Evolutionary conservation across 768 basidiomycete genomes (phyloP).

Genomic region (Amanita rimosa): DNA sequence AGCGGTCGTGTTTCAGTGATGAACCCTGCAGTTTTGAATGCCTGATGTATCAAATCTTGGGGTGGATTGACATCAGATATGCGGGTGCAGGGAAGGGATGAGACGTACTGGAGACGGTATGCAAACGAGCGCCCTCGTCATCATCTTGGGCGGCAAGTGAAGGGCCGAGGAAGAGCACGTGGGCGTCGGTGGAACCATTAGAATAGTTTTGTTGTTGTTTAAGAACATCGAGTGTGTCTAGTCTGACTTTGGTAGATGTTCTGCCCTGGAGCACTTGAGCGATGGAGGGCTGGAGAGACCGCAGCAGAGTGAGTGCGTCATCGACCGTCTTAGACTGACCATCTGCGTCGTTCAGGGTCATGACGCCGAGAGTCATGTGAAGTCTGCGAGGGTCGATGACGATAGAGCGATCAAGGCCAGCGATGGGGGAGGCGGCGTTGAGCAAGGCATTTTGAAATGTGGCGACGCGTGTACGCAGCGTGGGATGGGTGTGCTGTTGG

Average conservation of each 20-base stretch:
- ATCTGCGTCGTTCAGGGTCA: constrained; percentile 35
- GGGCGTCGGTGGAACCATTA: constrained; percentile 19
- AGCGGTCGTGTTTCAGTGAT: constrained; percentile 35
- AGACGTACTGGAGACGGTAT: constrained; percentile 19
- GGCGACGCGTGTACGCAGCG: constrained; percentile 23
- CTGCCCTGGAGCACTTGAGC: constrained; percentile 22
- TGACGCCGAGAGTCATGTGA: constrained; percentile 68
- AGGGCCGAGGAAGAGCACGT: constrained; percentile 50
- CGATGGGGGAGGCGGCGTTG: constrained; percentile 18
- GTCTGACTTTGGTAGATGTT: constrained; percentile 18
- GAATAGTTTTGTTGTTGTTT: constrained; percentile 16
- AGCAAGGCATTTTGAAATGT: constrained; percentile 33
- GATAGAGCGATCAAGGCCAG: constrained; percentile 51
- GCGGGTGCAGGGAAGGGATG: background rate
- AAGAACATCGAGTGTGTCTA: constrained; percentile 40
- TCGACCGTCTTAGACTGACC: constrained; percentile 18
- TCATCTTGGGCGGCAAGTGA: constrained; percentile 16
- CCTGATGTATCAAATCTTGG: constrained; percentile 29
- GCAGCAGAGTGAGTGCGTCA: constrained; percentile 32
- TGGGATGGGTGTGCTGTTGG: constrained; percentile 22
- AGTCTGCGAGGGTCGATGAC: constrained; percentile 46
- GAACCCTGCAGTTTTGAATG: constrained; percentile 31
- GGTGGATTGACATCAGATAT: background rate
- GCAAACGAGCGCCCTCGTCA: constrained; percentile 14
- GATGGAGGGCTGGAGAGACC: constrained; percentile 29